Conservation (phyloP, 192 early-diverging fungal genomes). For the Spinellus fusiger region DNA sequence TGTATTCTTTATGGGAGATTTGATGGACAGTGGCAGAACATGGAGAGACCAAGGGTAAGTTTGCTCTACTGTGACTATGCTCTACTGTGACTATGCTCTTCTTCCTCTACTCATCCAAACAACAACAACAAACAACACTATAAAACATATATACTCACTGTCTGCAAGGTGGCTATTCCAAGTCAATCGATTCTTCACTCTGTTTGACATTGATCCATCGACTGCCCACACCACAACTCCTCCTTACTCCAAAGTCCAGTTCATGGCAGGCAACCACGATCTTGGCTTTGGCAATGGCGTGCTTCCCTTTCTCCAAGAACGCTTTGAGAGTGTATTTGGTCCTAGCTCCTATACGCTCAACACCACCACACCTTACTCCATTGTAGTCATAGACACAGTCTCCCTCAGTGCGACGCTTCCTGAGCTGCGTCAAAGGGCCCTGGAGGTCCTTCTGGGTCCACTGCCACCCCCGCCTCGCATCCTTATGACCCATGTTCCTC, state of each 20-base stretch:
- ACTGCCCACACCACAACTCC: no score
- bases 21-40: constrained; percentile 75
- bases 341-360: constrained; percentile 47
- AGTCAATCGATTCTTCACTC: constrained; percentile 36
- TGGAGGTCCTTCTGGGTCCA: constrained; percentile 38
- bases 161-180: constrained; percentile 29
- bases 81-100: neutral
- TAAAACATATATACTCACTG: constrained; percentile 3
- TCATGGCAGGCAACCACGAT: constrained; percentile 92
- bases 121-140: constrained; percentile 6
- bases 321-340: constrained; percentile 51
- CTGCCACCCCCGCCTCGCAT: constrained; percentile 39
- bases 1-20: constrained; percentile 77
- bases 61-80: neutral
- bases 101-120: constrained; percentile 15
- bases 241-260: constrained; percentile 38
- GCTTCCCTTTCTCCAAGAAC: constrained; percentile 22
- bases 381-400: constrained; percentile 76
- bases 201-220: constrained; percentile 14
- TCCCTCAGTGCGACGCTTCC: constrained; percentile 46
- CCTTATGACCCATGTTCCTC: constrained; percentile 82
- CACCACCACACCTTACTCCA: constrained; percentile 47
- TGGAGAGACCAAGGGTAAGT: constrained; percentile 41
- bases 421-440: constrained; percentile 39
- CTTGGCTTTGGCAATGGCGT: constrained; percentile 74